Conservation (phyloP, 371 early-diverging fungal species). For the Mortierella sp. region DNA sequence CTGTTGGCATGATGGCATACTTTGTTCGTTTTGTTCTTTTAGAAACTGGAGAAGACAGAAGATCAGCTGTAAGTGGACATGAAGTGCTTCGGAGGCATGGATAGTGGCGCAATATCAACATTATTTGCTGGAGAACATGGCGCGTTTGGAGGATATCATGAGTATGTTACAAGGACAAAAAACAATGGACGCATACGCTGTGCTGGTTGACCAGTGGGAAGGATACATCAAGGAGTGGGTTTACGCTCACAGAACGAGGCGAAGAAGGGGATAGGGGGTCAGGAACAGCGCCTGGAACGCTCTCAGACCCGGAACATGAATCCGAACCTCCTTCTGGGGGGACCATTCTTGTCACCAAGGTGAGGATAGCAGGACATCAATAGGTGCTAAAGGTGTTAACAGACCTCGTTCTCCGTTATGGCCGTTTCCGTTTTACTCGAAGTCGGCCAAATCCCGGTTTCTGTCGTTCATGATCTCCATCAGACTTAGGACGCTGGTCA, state of each 20-base stretch:
- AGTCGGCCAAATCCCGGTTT: constrained; percentile 44
- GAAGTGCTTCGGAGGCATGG: background rate
- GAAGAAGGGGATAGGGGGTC: background rate
- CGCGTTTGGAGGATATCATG: background rate
- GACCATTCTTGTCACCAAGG: background rate
- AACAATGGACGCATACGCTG: background rate
- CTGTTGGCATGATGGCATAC: background rate
- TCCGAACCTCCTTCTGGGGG: background rate
- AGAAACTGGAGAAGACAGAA: constrained; percentile 1
- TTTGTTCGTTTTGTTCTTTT: background rate
- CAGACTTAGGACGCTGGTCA: constrained; percentile 45
- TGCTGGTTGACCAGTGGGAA: background rate
- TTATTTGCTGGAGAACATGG: no score
- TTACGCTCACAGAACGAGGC: no score
- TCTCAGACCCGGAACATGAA: background rate
- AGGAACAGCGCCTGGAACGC: background rate
- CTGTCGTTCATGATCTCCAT: constrained; percentile 54
- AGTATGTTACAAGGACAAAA: background rate
- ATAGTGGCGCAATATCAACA: background rate
- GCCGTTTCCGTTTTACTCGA: constrained; percentile 24
- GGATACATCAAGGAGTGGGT: background rate
- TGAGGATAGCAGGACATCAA: background rate
- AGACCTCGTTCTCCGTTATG: constrained; percentile 4
- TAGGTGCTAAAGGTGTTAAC: no score
- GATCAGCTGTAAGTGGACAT: constrained; percentile 1